phyloP scores from a whole-genome alignment of 2,329 filamentous ascomycete genomes.

The Fusarium euwallaceae region DNA sequence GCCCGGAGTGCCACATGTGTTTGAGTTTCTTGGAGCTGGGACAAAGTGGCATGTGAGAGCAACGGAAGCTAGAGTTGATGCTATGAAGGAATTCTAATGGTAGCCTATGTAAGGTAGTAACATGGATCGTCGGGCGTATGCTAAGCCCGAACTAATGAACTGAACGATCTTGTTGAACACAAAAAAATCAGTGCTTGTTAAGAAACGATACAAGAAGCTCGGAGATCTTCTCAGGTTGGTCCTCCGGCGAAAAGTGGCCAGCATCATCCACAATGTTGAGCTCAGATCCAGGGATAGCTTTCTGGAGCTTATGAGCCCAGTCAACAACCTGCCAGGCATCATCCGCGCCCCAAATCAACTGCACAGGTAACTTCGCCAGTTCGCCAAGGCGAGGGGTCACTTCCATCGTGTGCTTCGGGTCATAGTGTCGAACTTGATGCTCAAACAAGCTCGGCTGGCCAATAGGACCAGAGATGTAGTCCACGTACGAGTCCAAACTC shows the following conservation, averaged over 20 bases:
- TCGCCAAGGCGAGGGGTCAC: slow-evolving; percentile 41
- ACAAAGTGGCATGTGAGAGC: slow-evolving; percentile 33
- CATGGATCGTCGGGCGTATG: not conserved
- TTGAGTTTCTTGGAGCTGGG: slow-evolving; percentile 30
- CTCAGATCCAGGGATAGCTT: slow-evolving; percentile 48
- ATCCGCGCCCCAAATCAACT: slow-evolving; percentile 50
- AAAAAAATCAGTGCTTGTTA: not conserved
- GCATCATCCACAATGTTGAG: slow-evolving; percentile 46
- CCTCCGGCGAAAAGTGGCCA: slow-evolving; percentile 50
- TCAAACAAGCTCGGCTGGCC: slow-evolving; percentile 51
- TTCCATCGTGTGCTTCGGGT: slow-evolving; percentile 52
- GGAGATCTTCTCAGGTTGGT: slow-evolving; percentile 43
- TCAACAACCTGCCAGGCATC: slow-evolving; percentile 50
- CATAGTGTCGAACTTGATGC: slow-evolving; percentile 51
- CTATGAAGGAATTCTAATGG: slow-evolving; percentile 26
- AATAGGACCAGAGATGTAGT: slow-evolving; percentile 50
- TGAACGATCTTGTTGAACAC: too few relatives aligned
- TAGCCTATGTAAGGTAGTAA: not conserved
- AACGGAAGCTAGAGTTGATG: slow-evolving; percentile 18
- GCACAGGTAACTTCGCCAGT: slow-evolving; percentile 44
- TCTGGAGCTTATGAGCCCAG: slow-evolving; percentile 49
- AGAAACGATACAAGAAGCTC: slow-evolving; percentile 31
- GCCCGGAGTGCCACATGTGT: slow-evolving; percentile 40
- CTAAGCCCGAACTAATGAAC: not conserved
- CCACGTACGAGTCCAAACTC: slow-evolving; percentile 44